These are phyloP conservation scores for Blastobotrys chiropterorum DNA, from an alignment of 805 yeast genomes.

Conservation along the genomic window DNA sequence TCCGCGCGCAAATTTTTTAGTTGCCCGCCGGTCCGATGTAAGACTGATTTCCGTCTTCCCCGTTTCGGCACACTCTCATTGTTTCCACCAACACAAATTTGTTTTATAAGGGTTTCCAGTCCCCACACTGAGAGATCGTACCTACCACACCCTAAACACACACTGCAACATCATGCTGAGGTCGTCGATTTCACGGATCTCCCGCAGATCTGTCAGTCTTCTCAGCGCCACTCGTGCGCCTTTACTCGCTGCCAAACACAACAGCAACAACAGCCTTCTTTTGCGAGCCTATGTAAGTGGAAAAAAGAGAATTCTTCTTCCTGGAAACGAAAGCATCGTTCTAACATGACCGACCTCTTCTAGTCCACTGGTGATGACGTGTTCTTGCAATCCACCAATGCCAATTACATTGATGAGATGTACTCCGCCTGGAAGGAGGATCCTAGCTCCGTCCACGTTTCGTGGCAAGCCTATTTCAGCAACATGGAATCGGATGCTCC, in stretches of 20 bases:
- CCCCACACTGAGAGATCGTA: neutral
- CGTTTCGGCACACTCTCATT: neutral
- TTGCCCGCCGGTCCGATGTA: neutral
- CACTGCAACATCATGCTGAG: neutral
- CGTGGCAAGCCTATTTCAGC: conserved; percentile 93
- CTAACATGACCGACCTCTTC: neutral
- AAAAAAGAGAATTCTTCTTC: too few relatives aligned
- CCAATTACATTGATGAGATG: conserved; percentile 96
- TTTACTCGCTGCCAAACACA: neutral
- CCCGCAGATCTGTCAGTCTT: neutral
- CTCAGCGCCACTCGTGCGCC: neutral
- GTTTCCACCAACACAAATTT: neutral
- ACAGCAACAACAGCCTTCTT: neutral
- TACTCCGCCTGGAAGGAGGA: conserved; percentile 89
- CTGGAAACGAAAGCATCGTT: neutral
- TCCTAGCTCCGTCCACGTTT: conserved; percentile 84
- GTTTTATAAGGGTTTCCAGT: neutral
- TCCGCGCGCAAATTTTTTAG: neutral
- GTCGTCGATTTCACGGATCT: neutral
- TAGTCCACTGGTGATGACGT: conserved; percentile 42
- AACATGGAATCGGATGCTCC: conserved; percentile 69
- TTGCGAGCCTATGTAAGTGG: neutral
- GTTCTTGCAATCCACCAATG: conserved; percentile 77
- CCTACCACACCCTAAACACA: neutral
- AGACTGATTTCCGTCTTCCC: neutral